Evolutionary conservation across 2,329 filamentous ascomycete species (phyloP), one percentile per base, ranked within the genome.

Genomic region (Botrytis hyacinthi): DNA sequence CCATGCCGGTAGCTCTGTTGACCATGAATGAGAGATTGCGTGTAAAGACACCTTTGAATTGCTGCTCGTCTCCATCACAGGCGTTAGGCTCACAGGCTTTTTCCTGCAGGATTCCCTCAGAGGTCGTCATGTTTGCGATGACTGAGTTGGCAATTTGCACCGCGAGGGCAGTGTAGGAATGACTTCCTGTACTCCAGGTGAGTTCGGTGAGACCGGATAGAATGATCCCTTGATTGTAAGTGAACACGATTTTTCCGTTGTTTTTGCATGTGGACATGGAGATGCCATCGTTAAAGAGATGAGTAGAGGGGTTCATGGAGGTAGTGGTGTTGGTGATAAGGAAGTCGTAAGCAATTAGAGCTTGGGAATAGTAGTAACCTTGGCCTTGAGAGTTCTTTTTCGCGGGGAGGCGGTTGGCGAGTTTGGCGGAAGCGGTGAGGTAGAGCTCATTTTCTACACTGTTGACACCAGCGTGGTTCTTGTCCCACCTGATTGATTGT

Each of bases 11-110:
- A 1, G 75, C 77, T 16, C 79, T 71, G 12, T 82, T 78, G 35
- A 91, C 84, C 48, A 94, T 81, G 72, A 87, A 86, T 48, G 85
- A 84, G 32, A 94, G 82, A 78, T 92, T 92, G 32, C 90, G 86
- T 26, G 88, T 85, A 76, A 93, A 92, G 51, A 93, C 84, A 5
- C 92, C 92, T 81, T 94, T 93, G 85, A 93, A 94, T 78, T 92
- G 89, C 48, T 87, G 85, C 1, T 84, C 86, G 74, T 90, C 87
- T 29, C 78, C 80, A 18, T 75, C 67, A 51, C 79, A 80, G 12
- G 83, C 84, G 74, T 83, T 79, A 1, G 85, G 84, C 76, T 90
- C 88, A 76, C 88, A 90, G 8, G 67, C 66, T 18, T 80, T 76
- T 74, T 90, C 88, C 73, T 84, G 84, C 1, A 91, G 81, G 40